phyloP scores from a whole-genome alignment of 2,329 filamentous ascomycete genomes.

The Alternaria sp. region DNA sequence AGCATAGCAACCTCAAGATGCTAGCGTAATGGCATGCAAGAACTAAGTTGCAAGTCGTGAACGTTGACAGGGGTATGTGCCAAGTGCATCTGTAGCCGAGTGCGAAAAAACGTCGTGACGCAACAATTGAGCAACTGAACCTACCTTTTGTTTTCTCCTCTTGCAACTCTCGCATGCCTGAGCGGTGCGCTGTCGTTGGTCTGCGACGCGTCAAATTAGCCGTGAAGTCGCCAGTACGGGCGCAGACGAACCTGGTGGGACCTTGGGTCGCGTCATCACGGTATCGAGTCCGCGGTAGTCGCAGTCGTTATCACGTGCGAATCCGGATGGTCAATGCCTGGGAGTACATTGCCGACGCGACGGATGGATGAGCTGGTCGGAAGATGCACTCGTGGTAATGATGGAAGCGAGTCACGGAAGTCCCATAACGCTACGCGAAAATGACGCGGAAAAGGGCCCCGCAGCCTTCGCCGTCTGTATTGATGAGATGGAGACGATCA shows the following conservation, averaged over 20 bases:
- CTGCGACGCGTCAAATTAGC: slow-evolving; percentile 60
- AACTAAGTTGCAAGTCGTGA: neutral
- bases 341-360: slow-evolving; percentile 29
- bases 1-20: neutral
- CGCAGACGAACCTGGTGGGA: slow-evolving; percentile 38
- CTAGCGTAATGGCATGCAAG: neutral
- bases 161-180: slow-evolving; percentile 71
- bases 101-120: neutral
- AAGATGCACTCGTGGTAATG: slow-evolving; percentile 29
- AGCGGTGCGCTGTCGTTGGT: slow-evolving; percentile 68
- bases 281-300: slow-evolving; percentile 9
- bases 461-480: neutral
- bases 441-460: slow-evolving; percentile 6
- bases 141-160: slow-evolving; percentile 71
- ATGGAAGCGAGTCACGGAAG: slow-evolving; percentile 18
- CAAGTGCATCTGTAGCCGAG: neutral
- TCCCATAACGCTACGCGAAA: slow-evolving; percentile 2
- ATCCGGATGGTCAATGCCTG: slow-evolving; percentile 12
- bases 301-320: slow-evolving; percentile 28
- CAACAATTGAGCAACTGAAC: slow-evolving; percentile 24
- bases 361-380: slow-evolving; percentile 37
- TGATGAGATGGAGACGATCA: slow-evolving; percentile 9
- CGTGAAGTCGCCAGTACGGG: slow-evolving; percentile 7
- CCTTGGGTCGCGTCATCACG: slow-evolving; percentile 45
- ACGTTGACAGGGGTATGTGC: neutral